Percentiles rank a stretch among this genome's conserved stretches.
Evolutionary conservation across 768 basidiomycete genomes (phyloP).

Genomic region (Mycena vitilis): DNA sequence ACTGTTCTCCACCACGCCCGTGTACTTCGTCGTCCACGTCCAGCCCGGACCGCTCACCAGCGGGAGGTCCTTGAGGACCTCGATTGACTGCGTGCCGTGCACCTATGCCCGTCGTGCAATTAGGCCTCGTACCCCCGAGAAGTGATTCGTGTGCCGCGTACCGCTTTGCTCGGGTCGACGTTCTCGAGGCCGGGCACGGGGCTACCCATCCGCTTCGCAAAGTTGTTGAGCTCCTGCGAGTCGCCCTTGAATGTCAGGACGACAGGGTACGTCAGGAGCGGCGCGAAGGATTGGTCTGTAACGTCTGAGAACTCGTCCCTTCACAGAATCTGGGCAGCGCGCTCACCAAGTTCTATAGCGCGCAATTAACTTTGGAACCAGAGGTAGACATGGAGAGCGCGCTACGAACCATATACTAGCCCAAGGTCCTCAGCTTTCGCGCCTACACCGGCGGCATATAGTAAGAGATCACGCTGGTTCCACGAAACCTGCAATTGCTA

Average conservation of each 20-base stretch:
- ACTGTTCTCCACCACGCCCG: conserved; percentile 88
- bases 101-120: conserved; percentile 59
- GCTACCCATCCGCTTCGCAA: conserved; percentile 60
- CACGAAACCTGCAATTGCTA: conserved; percentile 69
- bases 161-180: conserved; percentile 76
- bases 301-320: neutral
- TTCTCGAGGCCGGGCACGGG: conserved; percentile 75
- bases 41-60: conserved; percentile 82
- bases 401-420: conserved; percentile 74
- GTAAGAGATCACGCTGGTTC: conserved; percentile 86
- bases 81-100: conserved; percentile 83
- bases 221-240: conserved; percentile 76
- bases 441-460: conserved; percentile 85
- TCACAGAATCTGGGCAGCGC: no score
- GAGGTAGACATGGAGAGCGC: no score
- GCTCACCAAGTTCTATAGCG: conserved; percentile 64
- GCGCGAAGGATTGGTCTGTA: conserved; percentile 74
- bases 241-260: conserved; percentile 80
- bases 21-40: conserved; percentile 74
- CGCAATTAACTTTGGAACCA: neutral
- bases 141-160: conserved; percentile 47
- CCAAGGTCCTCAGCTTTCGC: conserved; percentile 79
- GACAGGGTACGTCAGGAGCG: conserved; percentile 89
- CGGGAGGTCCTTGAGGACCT: conserved; percentile 84
- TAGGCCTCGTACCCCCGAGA: neutral